Evolutionary conservation across 2,329 filamentous ascomycete genomes (phyloP).

Genomic region (Stromatinia cepivora): DNA sequence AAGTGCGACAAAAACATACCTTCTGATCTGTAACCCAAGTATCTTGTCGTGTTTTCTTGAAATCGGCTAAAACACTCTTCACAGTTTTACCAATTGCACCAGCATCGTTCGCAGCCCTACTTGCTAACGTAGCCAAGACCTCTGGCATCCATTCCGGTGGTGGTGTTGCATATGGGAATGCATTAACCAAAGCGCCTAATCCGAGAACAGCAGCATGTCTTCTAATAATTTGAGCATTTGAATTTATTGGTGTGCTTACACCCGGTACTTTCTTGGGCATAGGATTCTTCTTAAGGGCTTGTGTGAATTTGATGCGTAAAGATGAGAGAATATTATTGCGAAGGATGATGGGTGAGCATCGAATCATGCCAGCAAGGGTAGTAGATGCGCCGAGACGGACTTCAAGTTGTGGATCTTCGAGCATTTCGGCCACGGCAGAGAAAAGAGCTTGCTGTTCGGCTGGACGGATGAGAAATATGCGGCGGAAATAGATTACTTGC

Average conservation of each 20-base stretch:
- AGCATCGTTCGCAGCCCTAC: slow-evolving; percentile 81
- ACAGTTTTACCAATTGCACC: slow-evolving; percentile 95
- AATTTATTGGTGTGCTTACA: slow-evolving; percentile 68
- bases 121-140: slow-evolving; percentile 80
- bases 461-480: slow-evolving; percentile 80
- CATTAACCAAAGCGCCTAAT: slow-evolving; percentile 85
- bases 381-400: slow-evolving; percentile 90
- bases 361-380: slow-evolving; percentile 95
- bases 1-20: slow-evolving; percentile 56
- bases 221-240: slow-evolving; percentile 74
- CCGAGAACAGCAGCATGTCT: slow-evolving; percentile 91
- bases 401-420: slow-evolving; percentile 87
- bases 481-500: slow-evolving; percentile 97
- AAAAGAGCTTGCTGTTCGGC: slow-evolving; percentile 79
- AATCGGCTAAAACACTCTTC: slow-evolving; percentile 90
- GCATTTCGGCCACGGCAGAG: slow-evolving; percentile 92
- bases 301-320: slow-evolving; percentile 77
- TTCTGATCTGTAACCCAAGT: slow-evolving; percentile 98
- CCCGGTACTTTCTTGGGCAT: slow-evolving; percentile 73
- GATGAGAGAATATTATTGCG: slow-evolving; percentile 75
- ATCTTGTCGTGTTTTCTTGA: slow-evolving; percentile 99
- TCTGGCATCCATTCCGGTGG: slow-evolving; percentile 94
- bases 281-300: slow-evolving; percentile 76
- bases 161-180: slow-evolving; percentile 93
- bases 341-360: slow-evolving; percentile 81